Percentiles rank a stretch among this genome's conserved stretches.
These are phyloP conservation scores for Plasmodium inui DNA, from an alignment of 169 alveolate species.

Conservation along the genomic window DNA sequence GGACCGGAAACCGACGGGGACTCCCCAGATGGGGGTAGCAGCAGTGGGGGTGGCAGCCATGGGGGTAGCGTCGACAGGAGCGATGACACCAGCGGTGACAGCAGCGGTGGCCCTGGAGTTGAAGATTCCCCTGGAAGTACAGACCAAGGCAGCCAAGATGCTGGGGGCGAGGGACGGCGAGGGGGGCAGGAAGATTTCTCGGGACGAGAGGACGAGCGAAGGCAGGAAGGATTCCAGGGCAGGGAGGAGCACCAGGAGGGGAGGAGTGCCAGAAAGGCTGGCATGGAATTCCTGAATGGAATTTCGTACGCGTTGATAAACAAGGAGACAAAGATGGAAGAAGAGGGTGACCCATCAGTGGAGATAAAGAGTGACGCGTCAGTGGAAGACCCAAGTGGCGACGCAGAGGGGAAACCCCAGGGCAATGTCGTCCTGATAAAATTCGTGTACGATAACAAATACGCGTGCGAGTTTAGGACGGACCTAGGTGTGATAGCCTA, in stretches of 20 bases:
- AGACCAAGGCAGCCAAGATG: background rate
- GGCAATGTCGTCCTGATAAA: constrained; percentile 23
- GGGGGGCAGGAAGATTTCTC: background rate
- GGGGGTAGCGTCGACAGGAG: background rate
- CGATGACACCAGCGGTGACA: background rate
- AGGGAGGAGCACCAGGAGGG: background rate
- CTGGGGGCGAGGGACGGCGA: background rate
- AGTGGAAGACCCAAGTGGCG: background rate
- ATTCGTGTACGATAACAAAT: constrained; percentile 43
- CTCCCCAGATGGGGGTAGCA: background rate
- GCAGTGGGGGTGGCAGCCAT: background rate
- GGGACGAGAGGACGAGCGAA: background rate
- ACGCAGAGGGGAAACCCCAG: background rate
- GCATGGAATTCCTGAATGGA: background rate
- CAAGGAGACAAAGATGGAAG: background rate
- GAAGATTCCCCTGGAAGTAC: background rate
- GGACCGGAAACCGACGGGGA: background rate
- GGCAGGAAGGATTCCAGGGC: background rate
- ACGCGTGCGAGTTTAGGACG: constrained; percentile 50
- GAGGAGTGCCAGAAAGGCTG: background rate
- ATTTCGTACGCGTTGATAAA: constrained; percentile 13
- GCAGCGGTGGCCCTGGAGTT: background rate
- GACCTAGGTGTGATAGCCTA: constrained; percentile 67
- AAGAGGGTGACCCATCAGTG: background rate
- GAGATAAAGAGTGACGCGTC: background rate